Evolutionary conservation across 169 alveolate genomes (phyloP), one percentile per base, ranked within the genome.

Genomic region (Perkinsus chesapeaki): DNA sequence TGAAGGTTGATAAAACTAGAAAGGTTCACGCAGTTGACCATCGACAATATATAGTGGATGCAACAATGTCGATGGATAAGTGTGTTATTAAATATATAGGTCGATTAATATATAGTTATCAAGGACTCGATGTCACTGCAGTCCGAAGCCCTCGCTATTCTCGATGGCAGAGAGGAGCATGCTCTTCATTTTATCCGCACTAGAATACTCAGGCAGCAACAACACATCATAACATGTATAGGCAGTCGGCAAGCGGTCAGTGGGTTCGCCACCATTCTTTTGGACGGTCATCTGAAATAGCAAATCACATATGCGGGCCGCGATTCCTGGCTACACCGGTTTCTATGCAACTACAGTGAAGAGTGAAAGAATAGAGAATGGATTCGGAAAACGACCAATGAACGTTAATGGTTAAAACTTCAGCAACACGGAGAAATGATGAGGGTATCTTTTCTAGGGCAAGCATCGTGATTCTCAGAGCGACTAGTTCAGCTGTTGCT

Each of bases 211-310:
- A 27, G 98, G 98, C 19, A 97, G 73, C 31, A 97, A 92, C 72
- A 97, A 93, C 82, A 96, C 96, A 92, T 97, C 97, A 93, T 97
- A 97, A 90, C 98, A 97, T 48, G 98, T 97, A 94, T 97, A 98
- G 36, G 98, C 97, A 27, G 98, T 94, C 36, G 98, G 98, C 37
- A 97, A 95, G 92, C 96, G 92, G 39, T 95, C 96, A 27, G 95
- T 92, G 73, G 82, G 82, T 0, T 95, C 98, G 34, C 91, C 43
- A 19, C 96, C 96, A 10, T 92, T 93, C 39, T 94, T 95, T n/a
- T 60, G 82, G 12, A 60, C 82, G 31, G 27, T 23, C 82, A 60
- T 60, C 82, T 60, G 82, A 60, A 60, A 1, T 1, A 60, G 82
- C 12, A 60, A 60, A 34, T 60, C 82, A 23, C 7, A 20, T 1